Conservation (phyloP, 352 stramenopile species). For the Phytophthora multivora region DNA sequence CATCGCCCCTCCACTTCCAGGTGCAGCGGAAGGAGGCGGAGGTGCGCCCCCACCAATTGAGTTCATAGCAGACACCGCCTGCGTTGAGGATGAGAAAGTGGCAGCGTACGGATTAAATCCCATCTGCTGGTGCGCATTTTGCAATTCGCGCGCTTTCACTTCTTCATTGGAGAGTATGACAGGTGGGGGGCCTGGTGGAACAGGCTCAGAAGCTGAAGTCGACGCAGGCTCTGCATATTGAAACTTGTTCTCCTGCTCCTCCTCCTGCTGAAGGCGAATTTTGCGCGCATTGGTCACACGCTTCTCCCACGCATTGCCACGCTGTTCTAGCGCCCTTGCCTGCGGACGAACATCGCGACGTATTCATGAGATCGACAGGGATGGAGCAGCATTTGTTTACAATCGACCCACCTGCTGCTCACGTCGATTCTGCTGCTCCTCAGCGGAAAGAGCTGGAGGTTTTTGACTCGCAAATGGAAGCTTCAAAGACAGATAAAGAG, state of each 20-base stretch:
- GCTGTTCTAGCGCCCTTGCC: constrained; percentile 62
- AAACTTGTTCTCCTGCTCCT: constrained; percentile 50
- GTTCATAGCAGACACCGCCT: constrained; percentile 63
- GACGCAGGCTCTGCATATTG: constrained; percentile 28
- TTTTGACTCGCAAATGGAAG: constrained; percentile 48
- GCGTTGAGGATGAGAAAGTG: constrained; percentile 66
- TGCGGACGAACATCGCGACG: constrained; percentile 9
- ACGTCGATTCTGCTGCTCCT: constrained; percentile 59
- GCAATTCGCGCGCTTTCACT: constrained; percentile 66
- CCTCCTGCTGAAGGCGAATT: constrained; percentile 54
- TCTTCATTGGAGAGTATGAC: constrained; percentile 61
- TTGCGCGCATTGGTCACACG: constrained; percentile 62
- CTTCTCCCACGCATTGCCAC: constrained; percentile 74
- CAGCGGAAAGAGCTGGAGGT: constrained; percentile 46
- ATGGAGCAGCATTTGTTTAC: not conserved
- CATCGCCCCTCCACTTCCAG: not conserved
- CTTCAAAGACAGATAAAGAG: constrained; percentile 14
- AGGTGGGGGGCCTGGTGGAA: constrained; percentile 8
- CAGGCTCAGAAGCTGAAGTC: not conserved
- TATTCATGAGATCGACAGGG: not conserved
- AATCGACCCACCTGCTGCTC: constrained; percentile 56
- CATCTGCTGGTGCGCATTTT: constrained; percentile 57
- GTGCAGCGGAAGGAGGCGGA: not conserved
- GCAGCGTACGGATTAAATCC: constrained; percentile 78
- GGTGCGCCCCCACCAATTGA: constrained; percentile 35